These are phyloP conservation scores for Tolypocladium sp. DNA, from an alignment of 2,329 filamentous ascomycete genomes.

Conservation along the genomic window DNA sequence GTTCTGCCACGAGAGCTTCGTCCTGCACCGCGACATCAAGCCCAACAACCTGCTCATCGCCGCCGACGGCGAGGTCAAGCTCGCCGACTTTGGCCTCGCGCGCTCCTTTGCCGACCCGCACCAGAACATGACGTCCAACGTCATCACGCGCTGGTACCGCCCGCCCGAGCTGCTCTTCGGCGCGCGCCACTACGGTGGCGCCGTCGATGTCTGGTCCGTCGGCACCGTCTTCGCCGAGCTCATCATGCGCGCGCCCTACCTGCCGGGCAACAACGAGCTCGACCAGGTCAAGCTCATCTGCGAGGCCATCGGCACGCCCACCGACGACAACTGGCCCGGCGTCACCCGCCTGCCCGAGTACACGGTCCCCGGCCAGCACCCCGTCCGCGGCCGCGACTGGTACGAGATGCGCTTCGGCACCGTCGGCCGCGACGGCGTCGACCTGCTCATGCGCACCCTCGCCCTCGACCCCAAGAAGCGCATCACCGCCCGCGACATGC, in stretches of 20 bases:
- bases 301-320: slow-evolving; percentile 79
- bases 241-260: slow-evolving; percentile 70
- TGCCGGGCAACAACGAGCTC: slow-evolving; percentile 77
- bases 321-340: slow-evolving; percentile 91
- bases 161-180: slow-evolving; percentile 91
- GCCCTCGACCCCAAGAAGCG: slow-evolving; percentile 79
- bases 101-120: slow-evolving; percentile 84
- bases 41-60: slow-evolving; percentile 96
- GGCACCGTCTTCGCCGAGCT: slow-evolving; percentile 91
- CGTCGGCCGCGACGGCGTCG: slow-evolving; percentile 73
- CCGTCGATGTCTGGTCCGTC: slow-evolving; percentile 90
- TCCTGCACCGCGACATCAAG: slow-evolving; percentile 97
- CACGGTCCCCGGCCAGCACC: slow-evolving; percentile 56
- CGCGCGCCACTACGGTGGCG: slow-evolving; percentile 78
- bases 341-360: slow-evolving; percentile 75
- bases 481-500: slow-evolving; percentile 65
- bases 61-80: slow-evolving; percentile 84
- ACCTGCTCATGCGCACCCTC: slow-evolving; percentile 79
- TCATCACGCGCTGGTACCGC: slow-evolving; percentile 95
- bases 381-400: slow-evolving; percentile 58
- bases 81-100: slow-evolving; percentile 96
- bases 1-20: slow-evolving; percentile 93
- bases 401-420: slow-evolving; percentile 72
- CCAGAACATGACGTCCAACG: slow-evolving; percentile 80
- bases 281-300: slow-evolving; percentile 80